These are phyloP conservation scores for Rhodomyrtus psidioides DNA, from an alignment of 441 rosid genomes.

Conservation along the genomic window DNA sequence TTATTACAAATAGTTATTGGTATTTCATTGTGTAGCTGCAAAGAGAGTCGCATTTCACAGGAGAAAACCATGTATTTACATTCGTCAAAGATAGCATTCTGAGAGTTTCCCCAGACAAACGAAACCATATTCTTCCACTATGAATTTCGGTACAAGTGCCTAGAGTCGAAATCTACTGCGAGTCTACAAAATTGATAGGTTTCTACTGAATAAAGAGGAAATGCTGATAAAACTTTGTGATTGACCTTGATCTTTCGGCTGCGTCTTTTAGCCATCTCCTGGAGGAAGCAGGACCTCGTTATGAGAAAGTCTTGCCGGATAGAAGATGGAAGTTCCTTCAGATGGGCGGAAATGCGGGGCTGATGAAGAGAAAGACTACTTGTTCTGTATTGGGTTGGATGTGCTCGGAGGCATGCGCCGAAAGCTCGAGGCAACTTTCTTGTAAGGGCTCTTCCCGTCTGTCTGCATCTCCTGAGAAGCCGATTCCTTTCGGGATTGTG, in stretches of 20 bases:
- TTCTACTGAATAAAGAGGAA: background rate
- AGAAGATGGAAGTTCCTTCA: background rate
- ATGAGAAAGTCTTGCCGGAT: background rate
- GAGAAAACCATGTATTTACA: background rate
- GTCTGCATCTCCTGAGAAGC: conserved; percentile 23
- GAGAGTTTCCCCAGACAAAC: background rate
- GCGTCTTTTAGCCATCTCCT: background rate
- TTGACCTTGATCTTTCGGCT: background rate
- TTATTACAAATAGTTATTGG: background rate
- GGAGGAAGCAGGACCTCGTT: background rate
- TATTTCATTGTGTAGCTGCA: background rate
- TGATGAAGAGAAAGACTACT: conserved; percentile 29
- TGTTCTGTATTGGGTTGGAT: conserved; percentile 69
- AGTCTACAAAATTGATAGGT: background rate
- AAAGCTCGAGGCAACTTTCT: conserved; percentile 46
- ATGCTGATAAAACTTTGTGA: background rate
- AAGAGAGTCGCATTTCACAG: background rate
- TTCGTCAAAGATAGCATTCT: background rate
- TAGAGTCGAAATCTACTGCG: background rate
- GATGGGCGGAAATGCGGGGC: background rate
- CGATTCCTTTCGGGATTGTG: conserved; percentile 2
- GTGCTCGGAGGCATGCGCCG: conserved; percentile 56
- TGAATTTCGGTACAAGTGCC: background rate
- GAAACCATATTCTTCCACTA: background rate
- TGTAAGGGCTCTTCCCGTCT: conserved; percentile 21